Evolutionary conservation across 352 stramenopile genomes (phyloP), one percentile per base, ranked within the genome.

Genomic region (Phytophthora pinifolia): DNA sequence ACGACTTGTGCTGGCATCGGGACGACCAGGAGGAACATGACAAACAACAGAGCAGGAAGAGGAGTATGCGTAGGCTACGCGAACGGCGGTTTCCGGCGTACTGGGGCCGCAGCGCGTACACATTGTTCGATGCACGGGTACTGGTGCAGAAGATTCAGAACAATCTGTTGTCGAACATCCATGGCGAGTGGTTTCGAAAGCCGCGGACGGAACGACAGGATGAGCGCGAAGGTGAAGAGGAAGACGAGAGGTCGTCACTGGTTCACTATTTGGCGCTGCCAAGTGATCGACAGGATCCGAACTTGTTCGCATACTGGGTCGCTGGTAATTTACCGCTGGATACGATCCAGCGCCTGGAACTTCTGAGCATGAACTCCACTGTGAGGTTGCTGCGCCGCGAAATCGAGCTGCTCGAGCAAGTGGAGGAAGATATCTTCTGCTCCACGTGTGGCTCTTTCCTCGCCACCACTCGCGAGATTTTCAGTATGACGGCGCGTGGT

Each of bases 241-340:
- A 49, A 4, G 52, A 65, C 34, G 59, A 58, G 18, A 65, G 64
- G 7, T 17, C 51, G 32, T 58, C 42, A 12, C 47, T 74, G 33
- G 54, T 46, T 39, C 54, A 68, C 45, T 79, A 67, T 20, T 54
- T 83, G 38, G 52, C 60, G 25, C 33, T 73, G 38, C 52, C 69
- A 7, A 76, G 73, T 39, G 64, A 83, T 17, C 63, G 63, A 30
- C 67, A 76, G 30, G 83, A 92, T 45, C 76, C 83, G 12, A 83
- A 80, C 25, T 63, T 74, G 22, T 94, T 93, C 27, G 81, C 83
- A 4, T 89, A 88, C 43, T 94, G 85, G 85, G 70, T 94, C 6
- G 81, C 80, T 33, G 63, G 67, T 1, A 91, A 92, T 35, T 54
- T 94, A 37, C 79, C 82, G 30, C 44, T 92, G 37, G 74, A 79